A percentile compares a stretch with the other conserved stretches of the same genome.
These are phyloP conservation scores for Hypoxylon sp. DNA, from an alignment of 2,329 filamentous ascomycete species.

Conservation along the genomic window DNA sequence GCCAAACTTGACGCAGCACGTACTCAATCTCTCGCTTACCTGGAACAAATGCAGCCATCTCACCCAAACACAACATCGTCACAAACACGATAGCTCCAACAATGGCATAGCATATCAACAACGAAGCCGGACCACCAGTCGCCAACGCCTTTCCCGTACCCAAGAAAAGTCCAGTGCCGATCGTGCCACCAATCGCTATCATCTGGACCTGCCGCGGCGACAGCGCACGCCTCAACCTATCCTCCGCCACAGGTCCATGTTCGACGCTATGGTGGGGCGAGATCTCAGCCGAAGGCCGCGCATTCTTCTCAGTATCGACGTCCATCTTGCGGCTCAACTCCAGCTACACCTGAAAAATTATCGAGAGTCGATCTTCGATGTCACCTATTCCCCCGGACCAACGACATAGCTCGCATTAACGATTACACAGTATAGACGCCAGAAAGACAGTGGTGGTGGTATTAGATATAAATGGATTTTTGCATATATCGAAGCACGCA, in stretches of 20 bases:
- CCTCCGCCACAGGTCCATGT: constrained; percentile 45
- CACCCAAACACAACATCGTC: constrained; percentile 70
- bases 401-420: constrained; percentile 21
- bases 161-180: constrained; percentile 72
- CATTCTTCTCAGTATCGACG: constrained; percentile 41
- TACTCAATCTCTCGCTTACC: constrained; percentile 36
- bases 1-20: not conserved
- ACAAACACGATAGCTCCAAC: constrained; percentile 70
- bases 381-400: constrained; percentile 14
- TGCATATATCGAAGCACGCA: constrained; percentile 35
- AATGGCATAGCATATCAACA: constrained; percentile 69
- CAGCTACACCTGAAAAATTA: not conserved
- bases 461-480: constrained; percentile 28
- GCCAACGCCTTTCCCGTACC: constrained; percentile 72
- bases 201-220: constrained; percentile 75
- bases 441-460: not conserved
- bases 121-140: constrained; percentile 70
- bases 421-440: not conserved
- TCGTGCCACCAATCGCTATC: constrained; percentile 73
- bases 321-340: constrained; percentile 24
- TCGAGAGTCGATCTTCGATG: not conserved
- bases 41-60: constrained; percentile 71
- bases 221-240: constrained; percentile 67
- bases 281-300: constrained; percentile 2
- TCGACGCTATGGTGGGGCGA: constrained; percentile 16